Conservation (phyloP, 1,284 basidiomycete species). For the Ganoderma multipileum region DNA sequence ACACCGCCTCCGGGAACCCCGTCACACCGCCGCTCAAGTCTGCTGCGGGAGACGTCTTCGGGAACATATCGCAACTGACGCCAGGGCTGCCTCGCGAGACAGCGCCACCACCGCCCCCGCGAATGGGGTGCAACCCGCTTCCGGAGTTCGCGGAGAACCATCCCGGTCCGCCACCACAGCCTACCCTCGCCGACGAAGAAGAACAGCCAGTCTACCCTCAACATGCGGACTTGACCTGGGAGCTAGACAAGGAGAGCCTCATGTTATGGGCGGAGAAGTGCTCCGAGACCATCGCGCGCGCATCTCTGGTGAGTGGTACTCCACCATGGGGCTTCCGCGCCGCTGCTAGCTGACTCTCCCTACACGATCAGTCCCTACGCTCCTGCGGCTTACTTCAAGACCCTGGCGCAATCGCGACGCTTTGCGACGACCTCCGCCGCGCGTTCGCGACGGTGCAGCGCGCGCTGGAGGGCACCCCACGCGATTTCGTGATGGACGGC, state of each 20-base stretch:
- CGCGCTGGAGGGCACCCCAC: constrained; percentile 31
- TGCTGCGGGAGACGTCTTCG: neutral
- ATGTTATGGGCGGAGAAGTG: constrained; percentile 27
- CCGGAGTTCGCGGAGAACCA: constrained; percentile 25
- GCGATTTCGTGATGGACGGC: constrained; percentile 20
- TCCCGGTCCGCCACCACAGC: constrained; percentile 1
- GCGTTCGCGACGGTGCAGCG: constrained; percentile 25
- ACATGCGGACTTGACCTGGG: constrained; percentile 22
- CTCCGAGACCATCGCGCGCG: constrained; percentile 30
- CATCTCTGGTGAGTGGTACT: constrained; percentile 28
- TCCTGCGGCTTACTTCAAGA: constrained; percentile 32
- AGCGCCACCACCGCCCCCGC: constrained; percentile 27
- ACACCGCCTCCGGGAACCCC: constrained; percentile 1
- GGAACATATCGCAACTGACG: constrained; percentile 11
- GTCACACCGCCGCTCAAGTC: constrained; percentile 12
- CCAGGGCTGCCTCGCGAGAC: constrained; percentile 7
- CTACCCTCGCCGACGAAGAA: neutral
- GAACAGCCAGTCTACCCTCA: neutral
- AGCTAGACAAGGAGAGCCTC: constrained; percentile 29
- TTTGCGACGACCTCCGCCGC: constrained; percentile 28
- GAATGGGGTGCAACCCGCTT: constrained; percentile 24
- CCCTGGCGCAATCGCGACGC: constrained; percentile 26
- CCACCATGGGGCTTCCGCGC: neutral
- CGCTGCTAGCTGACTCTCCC: neutral
- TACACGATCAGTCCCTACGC: constrained; percentile 25